Percentiles rank a stretch among this genome's conserved stretches.
Conservation (phyloP, 78 protist species). For the Chrysochromulina parva region DNA sequence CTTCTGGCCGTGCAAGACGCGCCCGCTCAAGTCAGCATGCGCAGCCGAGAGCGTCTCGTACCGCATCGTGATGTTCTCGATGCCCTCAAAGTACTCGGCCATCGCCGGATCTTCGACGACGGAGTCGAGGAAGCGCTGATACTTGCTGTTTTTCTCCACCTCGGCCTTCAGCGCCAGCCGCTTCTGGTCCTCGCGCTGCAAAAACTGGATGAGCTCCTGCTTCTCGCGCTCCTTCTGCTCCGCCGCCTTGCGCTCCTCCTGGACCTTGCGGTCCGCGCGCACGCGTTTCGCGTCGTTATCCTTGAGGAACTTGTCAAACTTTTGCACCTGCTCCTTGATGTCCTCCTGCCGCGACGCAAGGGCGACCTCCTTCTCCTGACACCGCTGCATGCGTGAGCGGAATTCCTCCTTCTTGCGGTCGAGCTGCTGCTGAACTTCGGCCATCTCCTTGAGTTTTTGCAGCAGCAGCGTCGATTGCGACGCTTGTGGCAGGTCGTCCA, state of each 20-base stretch:
- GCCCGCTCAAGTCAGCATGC: neutral
- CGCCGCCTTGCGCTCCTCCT: neutral
- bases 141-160: neutral
- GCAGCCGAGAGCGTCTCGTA: neutral
- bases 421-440: slow-evolving; percentile 10
- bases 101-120: neutral
- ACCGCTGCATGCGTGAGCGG: neutral
- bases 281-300: slow-evolving; percentile 25
- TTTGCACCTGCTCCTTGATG: slow-evolving; percentile 11
- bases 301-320: slow-evolving; percentile 32
- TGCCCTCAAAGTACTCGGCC: neutral
- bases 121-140: neutral
- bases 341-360: neutral
- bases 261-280: neutral
- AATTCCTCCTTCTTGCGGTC: slow-evolving; percentile 27
- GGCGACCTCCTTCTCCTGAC: slow-evolving; percentile 9
- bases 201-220: neutral
- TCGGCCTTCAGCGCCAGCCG: neutral
- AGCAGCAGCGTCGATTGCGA: slow-evolving; percentile 33
- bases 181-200: neutral
- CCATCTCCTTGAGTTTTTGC: slow-evolving; percentile 31
- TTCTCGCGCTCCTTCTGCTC: neutral
- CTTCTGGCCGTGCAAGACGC: neutral
- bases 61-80: neutral
- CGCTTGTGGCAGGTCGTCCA: neutral